Evolutionary conservation across 306 rosid species (phyloP).

Genomic region (Cyamopsis tetragonoloba): DNA sequence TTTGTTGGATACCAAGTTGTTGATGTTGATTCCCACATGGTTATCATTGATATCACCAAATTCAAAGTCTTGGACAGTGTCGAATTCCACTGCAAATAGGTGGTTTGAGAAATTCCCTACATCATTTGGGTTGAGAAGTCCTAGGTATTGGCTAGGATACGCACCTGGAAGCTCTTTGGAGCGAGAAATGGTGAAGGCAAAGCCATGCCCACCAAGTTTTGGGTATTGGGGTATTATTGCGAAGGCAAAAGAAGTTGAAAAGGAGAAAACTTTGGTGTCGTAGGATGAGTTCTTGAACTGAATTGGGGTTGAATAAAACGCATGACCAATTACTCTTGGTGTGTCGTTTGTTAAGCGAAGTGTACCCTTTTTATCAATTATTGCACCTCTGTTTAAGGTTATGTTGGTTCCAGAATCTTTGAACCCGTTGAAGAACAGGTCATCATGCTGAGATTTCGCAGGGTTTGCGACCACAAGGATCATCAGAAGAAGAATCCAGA

Average conservation of each 20-base stretch:
- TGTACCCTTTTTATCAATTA: constrained; percentile 27
- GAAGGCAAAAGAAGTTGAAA: constrained; percentile 42
- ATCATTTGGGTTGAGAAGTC: constrained; percentile 45
- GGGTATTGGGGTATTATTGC: constrained; percentile 35
- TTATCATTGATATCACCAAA: constrained; percentile 49
- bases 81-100: constrained; percentile 50
- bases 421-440: constrained; percentile 34
- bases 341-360: constrained; percentile 36
- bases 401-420: constrained; percentile 24
- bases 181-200: constrained; percentile 46
- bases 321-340: constrained; percentile 28
- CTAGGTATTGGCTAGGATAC: constrained; percentile 45
- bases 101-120: constrained; percentile 49
- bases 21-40: constrained; percentile 49
- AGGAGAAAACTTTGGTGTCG: constrained; percentile 26
- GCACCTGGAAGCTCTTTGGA: constrained; percentile 17
- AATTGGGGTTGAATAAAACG: constrained; percentile 37
- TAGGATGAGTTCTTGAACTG: constrained; percentile 27
- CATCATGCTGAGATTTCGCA: constrained; percentile 15
- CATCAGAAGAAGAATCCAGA: constrained; percentile 22
- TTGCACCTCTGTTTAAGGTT: constrained; percentile 37
- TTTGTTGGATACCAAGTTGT: constrained; percentile 46
- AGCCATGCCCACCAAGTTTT: constrained; percentile 44
- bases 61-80: constrained; percentile 48
- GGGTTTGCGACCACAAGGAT: constrained; percentile 16